Evolutionary conservation across 2,329 filamentous ascomycete genomes (phyloP), one percentile per base, ranked within the genome.

Genomic region (Xylariaceae sp.): DNA sequence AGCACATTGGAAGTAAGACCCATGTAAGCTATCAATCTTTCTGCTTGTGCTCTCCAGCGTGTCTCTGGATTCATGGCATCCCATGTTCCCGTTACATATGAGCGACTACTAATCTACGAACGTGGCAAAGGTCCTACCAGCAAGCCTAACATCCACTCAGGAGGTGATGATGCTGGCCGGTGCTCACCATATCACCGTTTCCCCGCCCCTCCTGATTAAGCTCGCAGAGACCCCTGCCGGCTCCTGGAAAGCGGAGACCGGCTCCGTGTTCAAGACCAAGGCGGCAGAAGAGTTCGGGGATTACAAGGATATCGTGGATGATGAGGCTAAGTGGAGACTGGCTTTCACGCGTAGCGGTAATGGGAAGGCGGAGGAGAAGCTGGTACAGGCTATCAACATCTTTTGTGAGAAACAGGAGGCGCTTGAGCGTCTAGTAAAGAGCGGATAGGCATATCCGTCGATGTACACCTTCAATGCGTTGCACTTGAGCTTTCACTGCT

Each of bases 81-180:
- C n/a, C n/a, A n/a, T n/a, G n/a, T n/a, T n/a, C n/a, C n/a, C n/a
- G n/a, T n/a, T n/a, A n/a, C n/a, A n/a, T n/a, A n/a, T n/a, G n/a
- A n/a, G n/a, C n/a, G n/a, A n/a, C n/a, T n/a, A n/a, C n/a, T n/a
- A n/a, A n/a, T n/a, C n/a, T n/a, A n/a, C n/a, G n/a, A n/a, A n/a
- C n/a, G n/a, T n/a, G n/a, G n/a, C n/a, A n/a, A n/a, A n/a, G 41
- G 74, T 83, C 3, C 54, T 83, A 4, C 73, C 74, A 0, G 78
- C 77, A 3, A 78, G 74, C 28, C 60, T 83, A 34, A 80, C 76
- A 0, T 76, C 70, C 0, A 67, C 71, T 1, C 68, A 74, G 2
- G 78, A 85, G 50, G 73, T 79, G n/a, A 73, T 79, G 64, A 64
- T 64, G 34, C 64, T 83, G 2, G 74, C 75, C 2, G 78, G 79